Conservation (phyloP, 1,284 basidiomycete species). For the Cystobasidiaceae sp. region DNA sequence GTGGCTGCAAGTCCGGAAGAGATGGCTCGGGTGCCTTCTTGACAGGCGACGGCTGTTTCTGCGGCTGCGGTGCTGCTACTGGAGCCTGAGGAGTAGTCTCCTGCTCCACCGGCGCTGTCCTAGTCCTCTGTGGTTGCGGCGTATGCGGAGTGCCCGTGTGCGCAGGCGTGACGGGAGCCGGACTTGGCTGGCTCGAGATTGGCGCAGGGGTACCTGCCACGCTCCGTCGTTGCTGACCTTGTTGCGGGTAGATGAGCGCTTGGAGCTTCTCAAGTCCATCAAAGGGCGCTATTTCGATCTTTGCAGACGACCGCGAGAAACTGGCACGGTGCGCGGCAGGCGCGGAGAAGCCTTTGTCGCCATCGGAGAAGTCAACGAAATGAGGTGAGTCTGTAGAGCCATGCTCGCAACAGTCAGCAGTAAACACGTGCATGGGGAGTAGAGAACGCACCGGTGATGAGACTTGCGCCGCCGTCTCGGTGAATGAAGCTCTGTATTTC, state of each 20-base stretch:
- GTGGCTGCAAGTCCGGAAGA: constrained; percentile 26
- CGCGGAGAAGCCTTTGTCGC: constrained; percentile 45
- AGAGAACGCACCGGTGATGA: constrained; percentile 2
- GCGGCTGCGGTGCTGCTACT: no score
- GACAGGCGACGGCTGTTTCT: no score
- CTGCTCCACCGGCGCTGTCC: neutral
- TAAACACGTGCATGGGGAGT: neutral
- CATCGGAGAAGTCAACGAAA: constrained; percentile 62
- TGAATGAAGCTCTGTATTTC: constrained; percentile 43
- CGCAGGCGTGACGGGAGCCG: constrained; percentile 33
- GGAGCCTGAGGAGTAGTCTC: neutral
- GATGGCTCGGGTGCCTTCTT: neutral
- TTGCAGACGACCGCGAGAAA: constrained; percentile 55
- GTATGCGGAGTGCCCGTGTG: neutral
- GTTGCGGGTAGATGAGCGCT: constrained; percentile 22
- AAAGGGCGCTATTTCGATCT: constrained; percentile 26
- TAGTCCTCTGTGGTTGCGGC: neutral
- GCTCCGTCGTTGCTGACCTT: constrained; percentile 8
- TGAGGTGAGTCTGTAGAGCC: constrained; percentile 62
- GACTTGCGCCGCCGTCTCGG: constrained; percentile 54
- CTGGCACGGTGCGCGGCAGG: constrained; percentile 50
- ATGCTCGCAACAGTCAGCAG: neutral
- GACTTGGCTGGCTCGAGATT: constrained; percentile 2
- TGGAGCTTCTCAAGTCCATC: constrained; percentile 23
- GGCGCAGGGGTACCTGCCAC: constrained; percentile 17